Evolutionary conservation across 192 early-diverging fungal genomes (phyloP), one percentile per base, ranked within the genome.

Genomic region (Radiomyces spectabilis): DNA sequence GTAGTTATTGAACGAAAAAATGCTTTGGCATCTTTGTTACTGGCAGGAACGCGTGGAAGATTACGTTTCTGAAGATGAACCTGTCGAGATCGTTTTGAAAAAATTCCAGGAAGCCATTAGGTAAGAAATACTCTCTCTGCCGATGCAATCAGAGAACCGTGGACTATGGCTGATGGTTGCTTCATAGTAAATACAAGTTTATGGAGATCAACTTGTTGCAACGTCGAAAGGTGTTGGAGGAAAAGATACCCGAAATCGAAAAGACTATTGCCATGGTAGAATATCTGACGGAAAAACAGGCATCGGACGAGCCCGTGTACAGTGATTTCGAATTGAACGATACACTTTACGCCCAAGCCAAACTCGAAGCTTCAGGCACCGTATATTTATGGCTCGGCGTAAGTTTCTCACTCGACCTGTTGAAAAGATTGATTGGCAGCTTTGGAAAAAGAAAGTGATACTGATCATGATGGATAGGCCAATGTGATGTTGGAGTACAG

Each of bases 401-500:
- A 76, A 59, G 78, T 66, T 6, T 13, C 21, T 21, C 15, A 53
- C 37, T 62, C 24, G 0, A 41, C 31, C 27, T 25, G 8, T 18
- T 16, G 21, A 22, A 13, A 46, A 24, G 15, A 2, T 19, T 25
- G 33, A 16, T 30, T 5, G 13, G 13, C 19, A 18, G 12, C 24
- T 41, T n/a, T 9, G 30, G 26, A 30, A 19, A 34, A 19, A 37
- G 19, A 27, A 4, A 22, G 7, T 19, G 22, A 3, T 26, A 10
- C 18, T 19, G 1, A 13, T 54, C 6, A 16, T 6, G 40, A 33
- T 31, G n/a, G 21, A 27, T 53, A 91, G 88, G 90, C 94, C 2
- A 98, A 98, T 64, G 92, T 96, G 12, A 98, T 98, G 95, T 76
- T 98, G 34, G 90, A 98, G 66, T 98, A 98, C 66, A 75, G 82